Base-by-base conservation (phyloP, 176 grass and related monocot species). In the Musa acuminata region DNA sequence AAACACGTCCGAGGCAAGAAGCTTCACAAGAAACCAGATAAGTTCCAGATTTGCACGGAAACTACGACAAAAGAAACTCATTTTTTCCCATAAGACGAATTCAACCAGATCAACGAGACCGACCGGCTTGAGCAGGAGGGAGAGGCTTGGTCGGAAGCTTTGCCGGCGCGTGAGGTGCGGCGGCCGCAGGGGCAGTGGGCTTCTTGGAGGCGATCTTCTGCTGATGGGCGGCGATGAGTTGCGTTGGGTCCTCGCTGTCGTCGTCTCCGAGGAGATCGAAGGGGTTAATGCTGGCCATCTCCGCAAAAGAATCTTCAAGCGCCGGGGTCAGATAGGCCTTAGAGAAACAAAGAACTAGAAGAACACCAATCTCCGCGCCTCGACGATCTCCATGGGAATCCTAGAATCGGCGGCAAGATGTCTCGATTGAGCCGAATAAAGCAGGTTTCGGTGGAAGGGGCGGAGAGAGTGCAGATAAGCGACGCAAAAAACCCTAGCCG, bases 171-270 rank as follows among this genome's bases (percentile, higher is more conserved):
- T 53, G 52, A 66, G 49, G 17, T 13, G 49, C 69, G 17, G 80
- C 65, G 4, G 58, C 76, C 6, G 91, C 69, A 2, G 78, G 73
- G 2, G 68, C 77, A 53, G n/a, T n/a, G 48, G 70, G 80, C 53
- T 82, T 83, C 60, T 86, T 84, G 0, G 82, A 77, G 0, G 83
- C 85, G 0, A 84, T 79, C 21, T 79, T 79, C 67, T 79, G 53
- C 67, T 79, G 77, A 23, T 72, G 77, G 19, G 71, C 81, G 7
- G 89, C 86, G 12, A 96, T 73, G 60, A 96, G 83, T 48, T 84
- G 79, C 69, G 90, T 72, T 17, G 85, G 90, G 55, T 97, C 93
- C 16, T 97, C 90, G 93, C 86, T 88, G 82, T 97, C 93, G 51
- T 83, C 90, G 55, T 80, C 85, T 0, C 87, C 90, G 13, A 97